Percentiles rank a stretch among this genome's conserved stretches.
These are phyloP conservation scores for Phytophthora hibernalis DNA, from an alignment of 352 stramenopile species.

Conservation along the genomic window DNA sequence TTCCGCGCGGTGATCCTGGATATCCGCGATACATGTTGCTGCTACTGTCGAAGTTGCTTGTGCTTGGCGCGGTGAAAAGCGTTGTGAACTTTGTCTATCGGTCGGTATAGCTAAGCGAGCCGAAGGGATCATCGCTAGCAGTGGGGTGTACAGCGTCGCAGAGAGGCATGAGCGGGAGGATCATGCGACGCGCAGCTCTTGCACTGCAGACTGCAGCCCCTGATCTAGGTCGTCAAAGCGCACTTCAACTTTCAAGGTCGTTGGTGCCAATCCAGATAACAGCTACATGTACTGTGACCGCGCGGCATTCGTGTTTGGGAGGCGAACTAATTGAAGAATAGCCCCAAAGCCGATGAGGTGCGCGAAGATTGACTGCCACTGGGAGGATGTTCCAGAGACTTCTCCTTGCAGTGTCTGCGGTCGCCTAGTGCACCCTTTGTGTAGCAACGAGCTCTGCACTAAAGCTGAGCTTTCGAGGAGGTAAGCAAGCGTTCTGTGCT, in stretches of 20 bases:
- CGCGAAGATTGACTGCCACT: background rate
- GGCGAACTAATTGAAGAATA: too few relatives aligned
- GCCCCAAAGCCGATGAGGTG: background rate
- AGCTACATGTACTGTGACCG: too few relatives aligned
- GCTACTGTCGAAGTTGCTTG: conserved; percentile 4
- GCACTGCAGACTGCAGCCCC: background rate
- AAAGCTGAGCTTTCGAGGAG: too few relatives aligned
- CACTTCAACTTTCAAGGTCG: too few relatives aligned
- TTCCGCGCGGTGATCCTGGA: conserved; percentile 20
- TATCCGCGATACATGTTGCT: conserved; percentile 19
- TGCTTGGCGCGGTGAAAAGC: conserved; percentile 10
- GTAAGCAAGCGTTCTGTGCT: too few relatives aligned
- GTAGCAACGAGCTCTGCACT: too few relatives aligned
- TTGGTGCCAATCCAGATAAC: too few relatives aligned
- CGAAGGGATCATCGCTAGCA: background rate
- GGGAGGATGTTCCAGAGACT: background rate
- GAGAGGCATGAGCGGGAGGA: background rate
- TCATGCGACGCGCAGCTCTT: conserved; percentile 7
- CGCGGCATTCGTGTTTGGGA: too few relatives aligned
- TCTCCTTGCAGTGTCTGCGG: too few relatives aligned
- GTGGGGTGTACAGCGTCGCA: background rate
- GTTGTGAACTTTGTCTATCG: conserved; percentile 7
- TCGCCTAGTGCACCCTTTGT: too few relatives aligned
- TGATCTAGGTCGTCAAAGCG: background rate
- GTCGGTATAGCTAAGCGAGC: too few relatives aligned